Evolutionary conservation across 345 rosid genomes (phyloP).

Genomic region (Clausena lansium): DNA sequence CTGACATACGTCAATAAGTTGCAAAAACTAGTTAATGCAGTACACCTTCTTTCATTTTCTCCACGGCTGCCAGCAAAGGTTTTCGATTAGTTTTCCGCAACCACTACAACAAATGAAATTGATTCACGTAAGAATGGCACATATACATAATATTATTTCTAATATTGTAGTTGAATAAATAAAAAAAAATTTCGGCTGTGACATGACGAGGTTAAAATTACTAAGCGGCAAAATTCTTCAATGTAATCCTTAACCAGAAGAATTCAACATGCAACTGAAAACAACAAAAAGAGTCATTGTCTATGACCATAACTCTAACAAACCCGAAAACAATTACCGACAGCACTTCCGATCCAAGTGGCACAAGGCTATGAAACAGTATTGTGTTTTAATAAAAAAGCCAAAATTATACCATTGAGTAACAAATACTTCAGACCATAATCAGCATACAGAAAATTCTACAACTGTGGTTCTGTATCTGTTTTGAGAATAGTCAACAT

Average conservation of each 20-base stretch:
- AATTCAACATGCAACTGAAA: background rate
- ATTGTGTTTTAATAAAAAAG: background rate
- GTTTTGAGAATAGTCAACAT: background rate
- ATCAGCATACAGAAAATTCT: background rate
- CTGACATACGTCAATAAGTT: background rate
- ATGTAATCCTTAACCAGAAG: background rate
- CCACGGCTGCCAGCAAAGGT: conserved; percentile 79
- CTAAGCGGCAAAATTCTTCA: background rate
- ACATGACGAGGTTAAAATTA: background rate
- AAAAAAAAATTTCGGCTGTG: background rate
- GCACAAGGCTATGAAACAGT: background rate
- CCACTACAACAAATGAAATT: conserved; percentile 54
- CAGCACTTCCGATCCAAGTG: background rate
- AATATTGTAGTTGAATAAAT: background rate
- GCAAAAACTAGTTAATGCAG: background rate
- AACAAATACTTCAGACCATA: background rate
- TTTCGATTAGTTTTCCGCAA: conserved; percentile 73
- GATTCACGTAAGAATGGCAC: background rate
- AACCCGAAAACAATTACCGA: background rate
- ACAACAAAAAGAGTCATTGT: background rate
- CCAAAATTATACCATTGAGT: background rate
- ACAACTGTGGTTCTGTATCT: background rate
- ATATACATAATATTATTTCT: background rate
- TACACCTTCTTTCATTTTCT: conserved; percentile 95
- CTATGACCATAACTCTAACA: background rate